Evolutionary conservation across 2,329 filamentous ascomycete genomes (phyloP).

Genomic region (Ophidiomyces ophidiicola): DNA sequence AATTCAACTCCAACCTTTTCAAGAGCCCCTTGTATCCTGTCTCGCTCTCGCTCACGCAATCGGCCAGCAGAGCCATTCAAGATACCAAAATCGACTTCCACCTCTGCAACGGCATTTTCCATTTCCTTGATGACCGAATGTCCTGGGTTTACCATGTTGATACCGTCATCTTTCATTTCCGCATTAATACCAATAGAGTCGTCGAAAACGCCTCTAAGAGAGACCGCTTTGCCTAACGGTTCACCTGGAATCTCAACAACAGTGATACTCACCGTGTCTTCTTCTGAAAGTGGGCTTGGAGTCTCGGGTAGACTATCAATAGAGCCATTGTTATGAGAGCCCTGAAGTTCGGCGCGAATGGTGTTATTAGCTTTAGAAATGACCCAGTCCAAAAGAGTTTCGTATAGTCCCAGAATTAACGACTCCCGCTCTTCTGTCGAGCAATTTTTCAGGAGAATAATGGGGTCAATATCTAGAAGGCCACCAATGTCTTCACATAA

Average conservation of each 20-base stretch:
- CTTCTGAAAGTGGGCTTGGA: slow-evolving; percentile 53
- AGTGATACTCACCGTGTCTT: slow-evolving; percentile 81
- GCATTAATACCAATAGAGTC: slow-evolving; percentile 85
- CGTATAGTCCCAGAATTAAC: slow-evolving; percentile 77
- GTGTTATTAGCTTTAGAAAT: slow-evolving; percentile 76
- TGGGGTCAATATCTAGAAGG: slow-evolving; percentile 74
- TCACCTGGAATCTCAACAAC: slow-evolving; percentile 75
- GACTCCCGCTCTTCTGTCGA: slow-evolving; percentile 73
- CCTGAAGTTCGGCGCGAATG: slow-evolving; percentile 62
- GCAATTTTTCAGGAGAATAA: slow-evolving; percentile 64
- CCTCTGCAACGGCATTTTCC: slow-evolving; percentile 65
- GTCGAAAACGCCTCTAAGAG: slow-evolving; percentile 83
- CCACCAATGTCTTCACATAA: slow-evolving; percentile 83
- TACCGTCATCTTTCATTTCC: slow-evolving; percentile 93
- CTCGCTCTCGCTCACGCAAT: slow-evolving; percentile 64
- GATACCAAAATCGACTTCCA: slow-evolving; percentile 67
- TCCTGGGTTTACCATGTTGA: slow-evolving; percentile 61
- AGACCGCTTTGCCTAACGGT: slow-evolving; percentile 71
- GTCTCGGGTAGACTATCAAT: slow-evolving; percentile 50
- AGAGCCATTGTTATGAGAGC: slow-evolving; percentile 52
- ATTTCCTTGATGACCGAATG: slow-evolving; percentile 79
- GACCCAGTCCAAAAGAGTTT: slow-evolving; percentile 90
- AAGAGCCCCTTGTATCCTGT: slow-evolving; percentile 69
- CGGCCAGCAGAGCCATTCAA: slow-evolving; percentile 53
- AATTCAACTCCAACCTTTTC: slow-evolving; percentile 77